Conservation (phyloP, 2,329 filamentous ascomycete species). For the Leptographium wingfieldii region DNA sequence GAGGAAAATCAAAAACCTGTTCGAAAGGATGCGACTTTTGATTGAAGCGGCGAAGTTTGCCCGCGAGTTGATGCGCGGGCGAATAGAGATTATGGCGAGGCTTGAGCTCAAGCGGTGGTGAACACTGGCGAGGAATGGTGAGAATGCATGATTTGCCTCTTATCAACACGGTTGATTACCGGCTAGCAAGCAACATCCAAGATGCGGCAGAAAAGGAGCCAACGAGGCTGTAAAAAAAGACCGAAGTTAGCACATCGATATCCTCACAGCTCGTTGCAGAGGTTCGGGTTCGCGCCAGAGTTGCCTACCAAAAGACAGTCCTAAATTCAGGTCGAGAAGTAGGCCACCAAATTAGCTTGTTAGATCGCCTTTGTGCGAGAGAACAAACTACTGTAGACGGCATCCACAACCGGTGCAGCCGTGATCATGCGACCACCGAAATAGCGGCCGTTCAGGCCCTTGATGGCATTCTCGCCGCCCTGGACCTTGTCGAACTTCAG, state of each 20-base stretch:
- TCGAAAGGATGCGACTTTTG: not conserved
- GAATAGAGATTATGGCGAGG: not conserved
- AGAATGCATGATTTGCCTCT: not conserved
- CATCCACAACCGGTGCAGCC: slow-evolving; percentile 91
- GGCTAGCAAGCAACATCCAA: not conserved
- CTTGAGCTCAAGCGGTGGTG: not conserved
- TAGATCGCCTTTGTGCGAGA: slow-evolving; percentile 72
- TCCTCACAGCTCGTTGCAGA: not conserved
- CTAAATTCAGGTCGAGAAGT: slow-evolving; percentile 28
- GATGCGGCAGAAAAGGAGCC: not conserved
- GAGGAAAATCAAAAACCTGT: slow-evolving; percentile 1
- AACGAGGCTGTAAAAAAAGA: not conserved
- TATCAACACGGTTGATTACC: not conserved
- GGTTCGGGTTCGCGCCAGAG: not conserved
- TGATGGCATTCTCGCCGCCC: slow-evolving; percentile 94
- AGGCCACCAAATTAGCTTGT: slow-evolving; percentile 37
- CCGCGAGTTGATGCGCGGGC: not conserved
- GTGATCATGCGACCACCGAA: slow-evolving; percentile 90
- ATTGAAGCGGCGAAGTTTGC: not conserved
- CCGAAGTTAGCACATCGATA: not conserved
- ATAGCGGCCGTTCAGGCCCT: slow-evolving; percentile 90
- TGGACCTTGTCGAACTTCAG: slow-evolving; percentile 95
- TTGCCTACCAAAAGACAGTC: slow-evolving; percentile 21
- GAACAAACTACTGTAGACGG: slow-evolving; percentile 96
- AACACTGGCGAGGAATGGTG: not conserved